Conservation (phyloP, 441 rosid genomes). For the Arabidopsis lyrata region DNA sequence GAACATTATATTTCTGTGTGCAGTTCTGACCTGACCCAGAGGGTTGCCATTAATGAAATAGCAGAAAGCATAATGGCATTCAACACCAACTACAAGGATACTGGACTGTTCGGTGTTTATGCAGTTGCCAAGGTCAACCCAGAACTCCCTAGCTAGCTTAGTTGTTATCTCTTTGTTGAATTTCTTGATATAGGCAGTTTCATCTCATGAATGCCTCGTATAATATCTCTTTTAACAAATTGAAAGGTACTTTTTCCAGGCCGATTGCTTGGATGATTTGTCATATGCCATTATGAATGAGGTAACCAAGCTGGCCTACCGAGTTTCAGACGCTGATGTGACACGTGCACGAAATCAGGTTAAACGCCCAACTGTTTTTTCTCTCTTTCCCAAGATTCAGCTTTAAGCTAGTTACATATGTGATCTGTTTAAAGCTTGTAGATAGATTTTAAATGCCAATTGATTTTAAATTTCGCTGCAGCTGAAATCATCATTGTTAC, state of each 20-base stretch:
- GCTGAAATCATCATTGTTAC: constrained; percentile 94
- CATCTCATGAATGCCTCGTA: background rate
- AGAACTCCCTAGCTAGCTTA: constrained; percentile 7
- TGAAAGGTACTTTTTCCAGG: constrained; percentile 56
- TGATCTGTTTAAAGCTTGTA: background rate
- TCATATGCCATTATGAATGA: constrained; percentile 93
- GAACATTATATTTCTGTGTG: constrained; percentile 28
- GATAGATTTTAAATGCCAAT: background rate
- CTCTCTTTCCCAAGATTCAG: constrained; percentile 2
- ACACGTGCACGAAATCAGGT: constrained; percentile 99
- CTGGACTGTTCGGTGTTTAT: constrained; percentile 96
- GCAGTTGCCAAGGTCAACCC: constrained; percentile 95
- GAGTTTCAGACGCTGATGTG: constrained; percentile 96
- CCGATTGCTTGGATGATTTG: constrained; percentile 91
- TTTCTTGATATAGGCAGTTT: background rate
- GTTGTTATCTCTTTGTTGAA: constrained; percentile 1
- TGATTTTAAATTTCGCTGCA: constrained; percentile 45
- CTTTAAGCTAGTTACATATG: background rate
- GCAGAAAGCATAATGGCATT: constrained; percentile 99
- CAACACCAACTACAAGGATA: constrained; percentile 98
- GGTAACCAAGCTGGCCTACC: constrained; percentile 79
- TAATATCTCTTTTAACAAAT: constrained; percentile 23
- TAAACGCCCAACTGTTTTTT: constrained; percentile 20
- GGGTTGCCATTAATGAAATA: constrained; percentile 83
- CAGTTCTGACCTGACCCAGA: constrained; percentile 93